Evolutionary conservation across 2,329 filamentous ascomycete genomes (phyloP).

Genomic region (Cryphonectria nitschkei): DNA sequence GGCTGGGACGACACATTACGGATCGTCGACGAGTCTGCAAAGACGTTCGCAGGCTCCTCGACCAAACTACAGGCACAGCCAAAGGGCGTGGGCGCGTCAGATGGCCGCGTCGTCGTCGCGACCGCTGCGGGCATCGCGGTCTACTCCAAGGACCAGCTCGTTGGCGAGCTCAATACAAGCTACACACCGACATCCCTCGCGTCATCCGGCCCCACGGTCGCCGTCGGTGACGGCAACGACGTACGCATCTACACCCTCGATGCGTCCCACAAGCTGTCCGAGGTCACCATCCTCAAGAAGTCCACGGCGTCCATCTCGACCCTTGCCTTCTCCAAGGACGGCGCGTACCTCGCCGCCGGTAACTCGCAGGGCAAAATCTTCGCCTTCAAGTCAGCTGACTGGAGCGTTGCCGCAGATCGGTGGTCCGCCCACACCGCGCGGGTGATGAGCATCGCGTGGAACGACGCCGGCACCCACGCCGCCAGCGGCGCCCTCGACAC

Average conservation of each 20-base stretch:
- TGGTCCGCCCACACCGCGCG: constrained; percentile 66
- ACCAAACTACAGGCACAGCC: constrained; percentile 78
- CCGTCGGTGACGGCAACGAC: constrained; percentile 72
- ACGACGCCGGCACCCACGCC: constrained; percentile 73
- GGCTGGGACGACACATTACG: constrained; percentile 94
- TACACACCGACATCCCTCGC: constrained; percentile 74
- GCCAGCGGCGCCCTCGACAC: constrained; percentile 88
- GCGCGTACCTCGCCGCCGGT: constrained; percentile 79
- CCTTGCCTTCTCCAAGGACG: constrained; percentile 80
- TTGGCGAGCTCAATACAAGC: constrained; percentile 61
- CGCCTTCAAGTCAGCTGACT: constrained; percentile 69
- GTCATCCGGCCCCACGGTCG: constrained; percentile 68
- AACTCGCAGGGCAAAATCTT: constrained; percentile 86
- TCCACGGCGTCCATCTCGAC: constrained; percentile 75
- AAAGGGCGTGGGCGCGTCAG: constrained; percentile 67
- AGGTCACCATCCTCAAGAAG: constrained; percentile 63
- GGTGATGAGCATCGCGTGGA: constrained; percentile 71
- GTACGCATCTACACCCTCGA: constrained; percentile 74
- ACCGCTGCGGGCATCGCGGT: constrained; percentile 55
- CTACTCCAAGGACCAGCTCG: constrained; percentile 63
- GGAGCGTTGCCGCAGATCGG: constrained; percentile 77
- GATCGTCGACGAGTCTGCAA: constrained; percentile 73
- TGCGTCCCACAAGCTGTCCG: constrained; percentile 58
- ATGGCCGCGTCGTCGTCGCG: constrained; percentile 59
- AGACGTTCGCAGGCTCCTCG: constrained; percentile 73